These are phyloP conservation scores for Zygotorulaspora mrakii DNA, from an alignment of 1,139 yeast genomes.

Conservation along the genomic window DNA sequence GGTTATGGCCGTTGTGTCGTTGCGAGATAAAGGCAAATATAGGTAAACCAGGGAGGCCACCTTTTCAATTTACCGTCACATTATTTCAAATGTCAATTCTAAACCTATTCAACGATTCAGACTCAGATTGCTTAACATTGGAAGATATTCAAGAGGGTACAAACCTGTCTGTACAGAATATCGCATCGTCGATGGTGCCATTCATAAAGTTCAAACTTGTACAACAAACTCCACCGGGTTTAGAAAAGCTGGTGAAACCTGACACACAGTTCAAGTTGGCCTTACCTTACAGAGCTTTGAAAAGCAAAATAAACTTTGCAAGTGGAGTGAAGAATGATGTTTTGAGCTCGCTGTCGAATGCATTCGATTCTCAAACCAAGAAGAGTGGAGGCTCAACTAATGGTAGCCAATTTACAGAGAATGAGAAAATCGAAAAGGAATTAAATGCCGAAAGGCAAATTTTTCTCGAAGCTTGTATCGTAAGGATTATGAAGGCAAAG, in stretches of 20 bases:
- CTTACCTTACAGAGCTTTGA: constrained; percentile 79
- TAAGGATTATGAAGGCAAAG: constrained; percentile 93
- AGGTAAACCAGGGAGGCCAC: constrained; percentile 77
- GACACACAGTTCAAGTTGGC: constrained; percentile 70
- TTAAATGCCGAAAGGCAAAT: constrained; percentile 83
- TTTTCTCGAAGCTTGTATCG: constrained; percentile 88
- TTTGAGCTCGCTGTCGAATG: constrained; percentile 19
- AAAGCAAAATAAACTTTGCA: constrained; percentile 79
- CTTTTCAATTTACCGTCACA: constrained; percentile 76
- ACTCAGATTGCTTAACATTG: constrained; percentile 54
- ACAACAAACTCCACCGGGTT: constrained; percentile 58
- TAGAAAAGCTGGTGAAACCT: constrained; percentile 45
- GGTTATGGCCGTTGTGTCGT: constrained; percentile 95
- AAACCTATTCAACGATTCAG: constrained; percentile 61
- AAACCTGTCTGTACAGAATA: constrained; percentile 59
- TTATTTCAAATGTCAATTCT: constrained; percentile 84
- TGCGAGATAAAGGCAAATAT: constrained; percentile 91
- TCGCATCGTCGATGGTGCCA: constrained; percentile 74
- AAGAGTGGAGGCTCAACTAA: constrained; percentile 12
- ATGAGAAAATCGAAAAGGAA: constrained; percentile 78
- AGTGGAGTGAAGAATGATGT: constrained; percentile 72
- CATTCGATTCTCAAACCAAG: constrained; percentile 16
- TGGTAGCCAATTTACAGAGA: constrained; percentile 44
- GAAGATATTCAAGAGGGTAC: constrained; percentile 63
- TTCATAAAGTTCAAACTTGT: constrained; percentile 75